phyloP scores from a whole-genome alignment of 1,284 basidiomycete genomes.

The Cutaneotrichosporon curvatum region DNA sequence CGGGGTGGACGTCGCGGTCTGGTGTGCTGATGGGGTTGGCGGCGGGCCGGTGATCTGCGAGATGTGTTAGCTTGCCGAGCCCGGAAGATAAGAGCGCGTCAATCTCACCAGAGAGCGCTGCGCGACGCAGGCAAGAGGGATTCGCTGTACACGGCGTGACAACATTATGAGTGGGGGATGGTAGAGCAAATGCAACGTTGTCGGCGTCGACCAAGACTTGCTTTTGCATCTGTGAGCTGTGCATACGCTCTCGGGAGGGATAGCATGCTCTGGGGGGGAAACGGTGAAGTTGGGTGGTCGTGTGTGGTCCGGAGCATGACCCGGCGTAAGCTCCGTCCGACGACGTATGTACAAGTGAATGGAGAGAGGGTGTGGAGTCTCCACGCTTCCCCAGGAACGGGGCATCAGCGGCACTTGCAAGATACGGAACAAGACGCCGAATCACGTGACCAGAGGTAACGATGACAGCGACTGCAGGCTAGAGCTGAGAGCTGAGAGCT shows the following conservation, averaged over 20 bases:
- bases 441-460: not conserved
- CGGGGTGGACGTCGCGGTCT: slow-evolving; percentile 20
- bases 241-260: too few relatives aligned
- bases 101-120: slow-evolving; percentile 6
- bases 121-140: slow-evolving; percentile 2
- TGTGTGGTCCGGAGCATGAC: slow-evolving; percentile 2
- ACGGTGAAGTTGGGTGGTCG: not conserved
- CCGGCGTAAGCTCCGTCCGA: slow-evolving; percentile 6
- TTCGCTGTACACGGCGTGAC: slow-evolving; percentile 9
- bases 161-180: slow-evolving; percentile 12
- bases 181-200: not conserved
- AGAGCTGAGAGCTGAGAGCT: not conserved
- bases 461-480: not conserved
- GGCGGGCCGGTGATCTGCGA: slow-evolving; percentile 42
- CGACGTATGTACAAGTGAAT: too few relatives aligned
- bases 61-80: not conserved
- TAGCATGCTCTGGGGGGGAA: too few relatives aligned
- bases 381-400: too few relatives aligned
- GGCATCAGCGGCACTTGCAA: too few relatives aligned
- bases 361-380: too few relatives aligned
- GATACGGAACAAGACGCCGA: not conserved
- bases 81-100: not conserved
- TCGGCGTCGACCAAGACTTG: too few relatives aligned
- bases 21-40: slow-evolving; percentile 25
- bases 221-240: too few relatives aligned